Percentiles rank a stretch among this genome's conserved stretches.
Evolutionary conservation across 768 basidiomycete species (phyloP).

Genomic region (Lactifluus pinguis): DNA sequence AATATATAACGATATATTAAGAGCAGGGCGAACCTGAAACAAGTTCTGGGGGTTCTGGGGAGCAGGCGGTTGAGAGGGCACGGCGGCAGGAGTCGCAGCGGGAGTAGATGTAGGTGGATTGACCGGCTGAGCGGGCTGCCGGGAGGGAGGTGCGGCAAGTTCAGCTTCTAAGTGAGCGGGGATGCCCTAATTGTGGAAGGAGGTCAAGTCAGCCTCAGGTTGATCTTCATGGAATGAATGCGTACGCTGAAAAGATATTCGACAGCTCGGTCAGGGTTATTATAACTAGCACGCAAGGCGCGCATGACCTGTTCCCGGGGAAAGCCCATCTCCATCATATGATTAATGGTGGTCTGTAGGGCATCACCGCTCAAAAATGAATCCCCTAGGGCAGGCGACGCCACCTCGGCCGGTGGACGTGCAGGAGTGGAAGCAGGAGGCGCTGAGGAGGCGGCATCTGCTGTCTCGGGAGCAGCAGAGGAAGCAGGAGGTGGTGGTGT

Average conservation of each 20-base stretch:
- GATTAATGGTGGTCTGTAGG: conserved; percentile 66
- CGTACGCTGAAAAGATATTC: conserved; percentile 92
- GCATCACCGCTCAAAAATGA: conserved; percentile 71
- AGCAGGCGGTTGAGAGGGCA: conserved; percentile 29
- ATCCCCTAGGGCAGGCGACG: conserved; percentile 34
- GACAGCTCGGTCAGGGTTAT: conserved; percentile 97
- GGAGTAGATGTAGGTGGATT: conserved; percentile 22
- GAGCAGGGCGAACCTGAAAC: conserved; percentile 54
- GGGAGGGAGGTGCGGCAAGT: conserved; percentile 29
- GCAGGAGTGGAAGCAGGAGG: conserved; percentile 26
- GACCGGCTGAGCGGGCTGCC: conserved; percentile 25
- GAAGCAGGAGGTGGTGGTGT: conserved; percentile 29
- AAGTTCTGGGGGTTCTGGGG: conserved; percentile 82
- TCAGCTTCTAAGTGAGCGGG: conserved; percentile 59
- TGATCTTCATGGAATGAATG: conserved; percentile 1
- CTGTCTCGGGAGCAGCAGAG: conserved; percentile 26
- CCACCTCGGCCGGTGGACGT: conserved; percentile 20
- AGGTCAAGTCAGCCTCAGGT: conserved; percentile 8
- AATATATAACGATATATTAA: background rate
- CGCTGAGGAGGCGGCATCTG: conserved; percentile 27
- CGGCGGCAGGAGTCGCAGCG: conserved; percentile 28
- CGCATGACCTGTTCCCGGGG: conserved; percentile 72
- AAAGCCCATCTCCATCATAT: conserved; percentile 95
- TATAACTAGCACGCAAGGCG: conserved; percentile 87
- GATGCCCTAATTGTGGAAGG: conserved; percentile 51